Evolutionary conservation across 495 filamentous ascomycete species (phyloP).

Genomic region (Aspergillus heteromorphus): DNA sequence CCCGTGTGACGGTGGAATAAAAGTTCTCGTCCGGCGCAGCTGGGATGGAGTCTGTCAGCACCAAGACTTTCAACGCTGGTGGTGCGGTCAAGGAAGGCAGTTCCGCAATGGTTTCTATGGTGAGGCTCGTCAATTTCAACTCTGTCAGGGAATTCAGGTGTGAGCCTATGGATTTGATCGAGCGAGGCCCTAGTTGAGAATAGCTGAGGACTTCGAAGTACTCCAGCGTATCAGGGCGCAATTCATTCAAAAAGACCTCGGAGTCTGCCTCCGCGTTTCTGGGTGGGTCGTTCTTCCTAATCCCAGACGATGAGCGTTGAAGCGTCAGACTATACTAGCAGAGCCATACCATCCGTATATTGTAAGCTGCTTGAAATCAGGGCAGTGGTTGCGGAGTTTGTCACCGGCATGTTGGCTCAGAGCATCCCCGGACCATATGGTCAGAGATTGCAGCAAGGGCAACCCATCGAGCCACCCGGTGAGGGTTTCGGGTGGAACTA

Average conservation of each 20-base stretch:
- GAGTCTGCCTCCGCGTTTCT: constrained; percentile 47
- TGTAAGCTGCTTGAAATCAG: constrained; percentile 53
- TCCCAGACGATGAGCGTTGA: background rate
- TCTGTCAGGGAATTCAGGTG: constrained; percentile 53
- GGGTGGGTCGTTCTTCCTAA: constrained; percentile 9
- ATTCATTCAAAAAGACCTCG: constrained; percentile 50
- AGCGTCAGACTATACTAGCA: background rate
- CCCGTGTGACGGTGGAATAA: constrained; percentile 47
- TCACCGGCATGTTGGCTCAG: constrained; percentile 47
- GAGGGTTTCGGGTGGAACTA: constrained; percentile 36
- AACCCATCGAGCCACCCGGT: constrained; percentile 41
- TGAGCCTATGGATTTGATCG: constrained; percentile 51
- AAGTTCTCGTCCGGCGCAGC: constrained; percentile 31
- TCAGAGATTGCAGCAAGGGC: constrained; percentile 42
- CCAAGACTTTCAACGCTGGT: constrained; percentile 46
- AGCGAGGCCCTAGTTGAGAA: constrained; percentile 46
- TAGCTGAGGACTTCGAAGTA: constrained; percentile 53
- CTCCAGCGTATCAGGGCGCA: constrained; percentile 54
- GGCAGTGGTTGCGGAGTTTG: constrained; percentile 54
- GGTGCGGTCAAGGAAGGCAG: constrained; percentile 40
- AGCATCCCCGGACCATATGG: constrained; percentile 52
- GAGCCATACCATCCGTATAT: constrained; percentile 47
- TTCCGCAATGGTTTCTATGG: constrained; percentile 35
- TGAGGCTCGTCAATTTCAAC: constrained; percentile 50
- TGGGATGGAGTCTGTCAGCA: constrained; percentile 40